phyloP scores from a whole-genome alignment of 768 basidiomycete species.

The Kwoniella shandongensis region DNA sequence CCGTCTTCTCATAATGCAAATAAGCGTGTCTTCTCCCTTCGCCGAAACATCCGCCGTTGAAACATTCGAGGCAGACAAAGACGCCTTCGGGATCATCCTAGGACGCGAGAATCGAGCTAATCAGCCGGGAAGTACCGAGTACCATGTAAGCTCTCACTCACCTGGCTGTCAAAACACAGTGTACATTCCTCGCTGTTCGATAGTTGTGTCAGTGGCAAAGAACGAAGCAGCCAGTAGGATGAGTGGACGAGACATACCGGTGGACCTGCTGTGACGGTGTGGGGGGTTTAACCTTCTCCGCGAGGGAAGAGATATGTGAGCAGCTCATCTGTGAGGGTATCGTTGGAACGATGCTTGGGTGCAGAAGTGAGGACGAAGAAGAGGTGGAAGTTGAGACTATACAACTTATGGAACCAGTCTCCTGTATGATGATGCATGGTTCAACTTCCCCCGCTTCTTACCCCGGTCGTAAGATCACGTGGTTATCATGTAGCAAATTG shows the following conservation, averaged over 20 bases:
- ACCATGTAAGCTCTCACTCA: constrained; percentile 42
- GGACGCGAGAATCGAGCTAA: not conserved
- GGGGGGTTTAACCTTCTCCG: constrained; percentile 27
- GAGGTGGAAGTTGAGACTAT: not conserved
- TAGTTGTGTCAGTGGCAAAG: constrained; percentile 11
- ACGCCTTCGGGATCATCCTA: constrained; percentile 74
- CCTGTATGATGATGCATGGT: no score
- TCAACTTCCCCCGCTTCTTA: no score
- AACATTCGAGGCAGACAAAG: constrained; percentile 87
- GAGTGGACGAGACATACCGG: constrained; percentile 29
- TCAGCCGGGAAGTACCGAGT: not conserved
- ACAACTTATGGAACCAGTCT: no score
- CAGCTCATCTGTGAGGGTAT: constrained; percentile 23
- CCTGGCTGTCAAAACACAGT: constrained; percentile 94
- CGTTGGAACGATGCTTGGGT: not conserved
- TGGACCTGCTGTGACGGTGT: constrained; percentile 40
- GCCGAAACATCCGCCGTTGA: constrained; percentile 82
- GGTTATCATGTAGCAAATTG: no score
- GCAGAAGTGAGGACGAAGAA: not conserved
- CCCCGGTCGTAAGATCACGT: no score
- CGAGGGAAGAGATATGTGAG: constrained; percentile 22
- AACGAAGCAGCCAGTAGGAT: no score
- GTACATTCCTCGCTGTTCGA: constrained; percentile 82
- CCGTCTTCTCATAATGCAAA: constrained; percentile 69
- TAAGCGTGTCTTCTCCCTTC: constrained; percentile 67